Base-by-base conservation (phyloP, 83 land plant species). In the Picea abies region DNA sequence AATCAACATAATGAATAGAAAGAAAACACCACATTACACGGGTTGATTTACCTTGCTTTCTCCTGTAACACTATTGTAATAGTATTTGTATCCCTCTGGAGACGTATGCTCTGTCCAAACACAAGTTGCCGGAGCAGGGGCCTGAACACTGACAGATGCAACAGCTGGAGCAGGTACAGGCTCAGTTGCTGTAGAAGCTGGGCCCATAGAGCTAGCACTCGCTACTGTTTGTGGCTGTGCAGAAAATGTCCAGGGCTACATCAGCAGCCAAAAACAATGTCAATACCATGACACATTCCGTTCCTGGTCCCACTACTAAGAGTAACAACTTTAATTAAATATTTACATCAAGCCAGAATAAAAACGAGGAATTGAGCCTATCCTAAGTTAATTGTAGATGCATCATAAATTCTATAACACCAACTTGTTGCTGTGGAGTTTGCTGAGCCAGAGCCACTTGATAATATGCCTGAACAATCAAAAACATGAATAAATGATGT, bases 71-170 rank as follows among this genome's bases (percentile, higher is more conserved):
- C 95, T 91, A 73, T 97, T 97, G 83, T 97, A 92, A 81, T 97
- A 97, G 79, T 97, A 97, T 73, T 97, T 97, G 89, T 87, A 93
- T 29, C 99, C 99, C 72, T 95, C 98, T 14, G 99, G 99, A 41
- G 99, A 97, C 4, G 92, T 87, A 78, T 97, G 99, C 84, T 97
- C 99, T 63, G 99, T 94, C 99, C 99, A 97, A 72, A 85, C 87
- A 86, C 98, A 95, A 56, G 89, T 88, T 60, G 81, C 61, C 44
- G 91, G 81, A 80, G 89, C 80, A 15, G 77, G 77, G n/a, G 82
- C 47, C 37, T 62, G 79, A n/a, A 82, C 49, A 19, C 41, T 56
- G 4, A 73, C 82, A 32, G 92, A 62, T 29, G 75, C 87, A 22
- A 81, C 81, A 69, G 88, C 68, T 71, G 75, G 39, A 73, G 88